Evolutionary conservation across 164 flowering plant genomes (phyloP), one percentile per base, ranked within the genome.

Genomic region (Magnolia changhungtana): DNA sequence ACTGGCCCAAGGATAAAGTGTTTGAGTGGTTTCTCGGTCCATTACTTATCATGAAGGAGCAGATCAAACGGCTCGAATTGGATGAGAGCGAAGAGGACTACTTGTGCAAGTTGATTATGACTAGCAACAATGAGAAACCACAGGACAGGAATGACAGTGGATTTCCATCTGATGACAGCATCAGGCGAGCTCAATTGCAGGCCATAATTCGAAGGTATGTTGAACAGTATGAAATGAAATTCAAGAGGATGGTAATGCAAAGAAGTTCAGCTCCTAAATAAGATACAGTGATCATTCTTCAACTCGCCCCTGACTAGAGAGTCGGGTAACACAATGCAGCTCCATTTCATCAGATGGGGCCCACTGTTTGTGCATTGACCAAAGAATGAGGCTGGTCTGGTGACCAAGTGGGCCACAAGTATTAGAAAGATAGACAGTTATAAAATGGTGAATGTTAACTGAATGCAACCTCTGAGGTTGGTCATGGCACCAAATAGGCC

Each of bases 11-110:
- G 76, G 97, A 93, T 61, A 89, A 82, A 75, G 81, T 96, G 65
- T 87, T 91, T 19, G 92, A 92, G 76, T 96, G 98, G 99, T 90
- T 90, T 61, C 80, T 94, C 19, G 93, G 82, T 21, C 99, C 98
- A 5, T 74, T 96, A 13, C 72, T 94, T 64, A 84, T 91, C 58
- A 90, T 96, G 83, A 94, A 94, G 82, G 99, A 96, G 80, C 98
- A 94, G 81, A 81, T 96, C 64, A 92, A 86, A 84, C 85, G 83
- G 13, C 89, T 92, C 2, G 80, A 88, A 19, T 63, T 95, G 63
- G 71, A 82, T 52, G 92, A 89, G 76, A 79, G 75, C 72, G 99
- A 95, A 84, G 94, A 90, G 75, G 76, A 78, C 8, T 92, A 88
- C 77, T 79, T 95, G 77, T 86, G 80, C 80, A 83, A 82, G 73